phyloP scores from a whole-genome alignment of 208 protist species.

The Crithidia bombi region DNA sequence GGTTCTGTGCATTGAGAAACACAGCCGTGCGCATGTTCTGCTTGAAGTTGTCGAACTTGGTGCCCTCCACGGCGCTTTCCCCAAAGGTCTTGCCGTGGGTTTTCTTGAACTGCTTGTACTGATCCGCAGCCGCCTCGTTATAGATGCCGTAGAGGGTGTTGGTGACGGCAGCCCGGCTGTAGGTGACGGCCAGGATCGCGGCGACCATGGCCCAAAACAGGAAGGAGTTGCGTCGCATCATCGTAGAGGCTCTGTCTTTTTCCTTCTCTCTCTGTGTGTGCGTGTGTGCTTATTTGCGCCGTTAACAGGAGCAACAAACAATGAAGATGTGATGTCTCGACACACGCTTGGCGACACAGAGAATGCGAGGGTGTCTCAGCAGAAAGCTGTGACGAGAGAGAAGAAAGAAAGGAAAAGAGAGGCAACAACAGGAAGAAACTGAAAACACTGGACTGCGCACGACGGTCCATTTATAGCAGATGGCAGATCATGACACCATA shows the following conservation, averaged over 20 bases:
- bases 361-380: neutral
- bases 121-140: constrained; percentile 19
- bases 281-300: too few relatives aligned
- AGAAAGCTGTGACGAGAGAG: neutral
- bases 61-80: constrained; percentile 48
- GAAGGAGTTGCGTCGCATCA: constrained; percentile 27
- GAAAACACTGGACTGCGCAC: too few relatives aligned
- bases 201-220: constrained; percentile 24
- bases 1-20: constrained; percentile 49
- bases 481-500: too few relatives aligned
- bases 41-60: constrained; percentile 60
- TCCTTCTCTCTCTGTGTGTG: too few relatives aligned
- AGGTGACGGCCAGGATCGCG: constrained; percentile 18
- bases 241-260: neutral
- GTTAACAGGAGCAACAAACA: too few relatives aligned
- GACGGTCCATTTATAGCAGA: too few relatives aligned
- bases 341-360: too few relatives aligned
- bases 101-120: constrained; percentile 78
- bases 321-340: too few relatives aligned
- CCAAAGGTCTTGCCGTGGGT: constrained; percentile 70
- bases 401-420: constrained; percentile 20
- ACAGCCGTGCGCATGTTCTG: constrained; percentile 56
- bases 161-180: constrained; percentile 6
- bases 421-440: neutral
- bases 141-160: neutral